These are phyloP conservation scores for Saturnispora halmiae DNA, from an alignment of 805 yeast genomes.

Conservation along the genomic window DNA sequence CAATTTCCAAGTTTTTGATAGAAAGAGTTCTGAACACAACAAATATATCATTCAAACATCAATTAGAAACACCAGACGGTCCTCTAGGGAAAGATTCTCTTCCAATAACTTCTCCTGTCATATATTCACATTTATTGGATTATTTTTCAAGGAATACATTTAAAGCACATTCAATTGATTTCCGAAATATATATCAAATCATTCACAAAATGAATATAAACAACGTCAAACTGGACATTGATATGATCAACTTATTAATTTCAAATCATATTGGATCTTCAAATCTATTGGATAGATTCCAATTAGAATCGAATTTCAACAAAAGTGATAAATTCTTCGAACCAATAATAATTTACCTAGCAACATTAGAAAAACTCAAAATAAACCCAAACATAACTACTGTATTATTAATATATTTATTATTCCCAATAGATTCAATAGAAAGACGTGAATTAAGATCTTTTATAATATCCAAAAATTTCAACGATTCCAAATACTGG, in stretches of 20 bases:
- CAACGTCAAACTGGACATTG: not conserved
- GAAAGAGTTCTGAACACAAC: slow-evolving; percentile 9
- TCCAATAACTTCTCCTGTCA: slow-evolving; percentile 3
- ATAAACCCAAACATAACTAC: slow-evolving; percentile 5
- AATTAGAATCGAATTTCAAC: not conserved
- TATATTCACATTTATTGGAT: slow-evolving; percentile 3
- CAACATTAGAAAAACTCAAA: not conserved
- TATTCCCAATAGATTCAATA: slow-evolving; percentile 7
- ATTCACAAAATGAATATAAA: slow-evolving; percentile 8
- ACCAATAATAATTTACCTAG: not conserved
- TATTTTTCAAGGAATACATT: slow-evolving; percentile 7
- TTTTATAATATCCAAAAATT: not conserved
- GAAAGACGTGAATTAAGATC: slow-evolving; percentile 1
- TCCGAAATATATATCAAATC: not conserved
- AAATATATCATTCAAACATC: not conserved
- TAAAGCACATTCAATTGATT: not conserved
- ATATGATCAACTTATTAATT: slow-evolving; percentile 7
- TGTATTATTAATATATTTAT: slow-evolving; percentile 1
- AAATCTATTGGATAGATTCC: slow-evolving; percentile 2
- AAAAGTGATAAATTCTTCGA: not conserved
- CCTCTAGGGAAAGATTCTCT: not conserved
- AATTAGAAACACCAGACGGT: not conserved
- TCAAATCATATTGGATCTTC: slow-evolving; percentile 6
- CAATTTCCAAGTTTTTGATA: slow-evolving; percentile 8
- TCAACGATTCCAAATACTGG: slow-evolving; percentile 1